Percentiles rank a stretch among this genome's conserved stretches.
phyloP scores from a whole-genome alignment of 78 protist genomes.

The Polysphondylium violaceum region DNA sequence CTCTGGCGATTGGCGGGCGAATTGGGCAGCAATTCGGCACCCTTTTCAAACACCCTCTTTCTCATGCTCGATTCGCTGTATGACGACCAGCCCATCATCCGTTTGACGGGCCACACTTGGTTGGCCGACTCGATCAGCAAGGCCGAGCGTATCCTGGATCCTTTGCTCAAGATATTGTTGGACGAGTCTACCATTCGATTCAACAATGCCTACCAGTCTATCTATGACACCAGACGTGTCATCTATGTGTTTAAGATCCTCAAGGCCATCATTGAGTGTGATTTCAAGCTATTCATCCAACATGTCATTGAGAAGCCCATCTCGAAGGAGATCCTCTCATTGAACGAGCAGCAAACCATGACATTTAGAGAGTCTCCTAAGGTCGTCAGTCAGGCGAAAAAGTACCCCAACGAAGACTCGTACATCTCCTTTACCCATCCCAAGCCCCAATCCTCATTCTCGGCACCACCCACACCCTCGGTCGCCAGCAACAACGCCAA shows the following conservation, averaged over 20 bases:
- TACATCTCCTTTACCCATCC: neutral
- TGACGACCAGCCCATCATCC: slow-evolving; percentile 78
- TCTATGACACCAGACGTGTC: slow-evolving; percentile 69
- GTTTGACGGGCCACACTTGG: slow-evolving; percentile 83
- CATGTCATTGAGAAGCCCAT: slow-evolving; percentile 81
- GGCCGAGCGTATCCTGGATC: slow-evolving; percentile 79
- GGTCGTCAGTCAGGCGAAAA: neutral
- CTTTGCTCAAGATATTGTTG: slow-evolving; percentile 47
- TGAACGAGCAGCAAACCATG: slow-evolving; percentile 42
- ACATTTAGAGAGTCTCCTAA: slow-evolving; percentile 36
- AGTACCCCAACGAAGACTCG: neutral
- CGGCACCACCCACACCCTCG: neutral
- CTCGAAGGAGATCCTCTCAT: slow-evolving; percentile 39
- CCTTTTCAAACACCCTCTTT: slow-evolving; percentile 72
- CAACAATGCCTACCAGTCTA: slow-evolving; percentile 47
- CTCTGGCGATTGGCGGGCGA: slow-evolving; percentile 79
- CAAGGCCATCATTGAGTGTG: slow-evolving; percentile 67
- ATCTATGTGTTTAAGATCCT: slow-evolving; percentile 72
- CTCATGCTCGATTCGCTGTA: slow-evolving; percentile 71
- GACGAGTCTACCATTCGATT: slow-evolving; percentile 60
- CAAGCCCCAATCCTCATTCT: neutral
- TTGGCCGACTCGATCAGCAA: slow-evolving; percentile 62
- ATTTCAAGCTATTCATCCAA: slow-evolving; percentile 74
- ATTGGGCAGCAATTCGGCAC: slow-evolving; percentile 41
- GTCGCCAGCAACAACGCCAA: neutral